Evolutionary conservation across 2,329 filamentous ascomycete species (phyloP).

Genomic region (Pezicula rhizophila): DNA sequence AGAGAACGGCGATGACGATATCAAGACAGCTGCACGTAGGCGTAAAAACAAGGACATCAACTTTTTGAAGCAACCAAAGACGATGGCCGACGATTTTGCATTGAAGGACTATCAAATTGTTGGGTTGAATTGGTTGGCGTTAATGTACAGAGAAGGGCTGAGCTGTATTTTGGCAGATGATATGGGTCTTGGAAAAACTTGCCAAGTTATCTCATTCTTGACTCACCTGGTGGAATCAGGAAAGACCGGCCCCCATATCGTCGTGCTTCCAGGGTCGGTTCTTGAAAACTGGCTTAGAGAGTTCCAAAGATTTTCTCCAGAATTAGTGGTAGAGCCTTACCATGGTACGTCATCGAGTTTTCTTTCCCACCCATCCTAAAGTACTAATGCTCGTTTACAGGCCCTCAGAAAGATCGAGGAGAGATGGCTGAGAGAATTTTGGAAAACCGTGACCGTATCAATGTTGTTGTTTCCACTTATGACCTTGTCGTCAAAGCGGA

Average conservation of each 20-base stretch:
- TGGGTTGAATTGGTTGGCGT: constrained; percentile 87
- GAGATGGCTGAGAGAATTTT: constrained; percentile 62
- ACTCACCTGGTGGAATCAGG: constrained; percentile 71
- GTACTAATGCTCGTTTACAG: constrained; percentile 41
- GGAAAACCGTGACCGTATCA: constrained; percentile 58
- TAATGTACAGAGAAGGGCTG: constrained; percentile 73
- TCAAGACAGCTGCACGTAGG: constrained; percentile 21
- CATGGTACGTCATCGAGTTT: constrained; percentile 31
- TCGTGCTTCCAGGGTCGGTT: constrained; percentile 89
- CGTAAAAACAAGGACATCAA: constrained; percentile 19
- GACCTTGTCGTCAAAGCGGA: constrained; percentile 52
- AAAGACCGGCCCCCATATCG: constrained; percentile 66
- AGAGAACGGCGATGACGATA: constrained; percentile 38
- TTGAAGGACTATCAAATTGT: constrained; percentile 94
- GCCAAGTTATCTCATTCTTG: constrained; percentile 89
- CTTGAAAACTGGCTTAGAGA: constrained; percentile 94
- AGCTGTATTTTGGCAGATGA: constrained; percentile 94
- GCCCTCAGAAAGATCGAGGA: constrained; percentile 59
- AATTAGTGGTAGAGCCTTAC: constrained; percentile 66
- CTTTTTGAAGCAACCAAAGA: constrained; percentile 52
- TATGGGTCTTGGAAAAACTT: constrained; percentile 96
- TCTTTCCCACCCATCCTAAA: background rate
- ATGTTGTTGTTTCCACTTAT: constrained; percentile 69
- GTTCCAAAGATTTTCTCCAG: constrained; percentile 80
- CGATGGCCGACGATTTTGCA: constrained; percentile 69